Percentiles rank a stretch among this genome's conserved stretches.
Evolutionary conservation across 306 rosid genomes (phyloP).

Genomic region (apple (Malus domestica)): DNA sequence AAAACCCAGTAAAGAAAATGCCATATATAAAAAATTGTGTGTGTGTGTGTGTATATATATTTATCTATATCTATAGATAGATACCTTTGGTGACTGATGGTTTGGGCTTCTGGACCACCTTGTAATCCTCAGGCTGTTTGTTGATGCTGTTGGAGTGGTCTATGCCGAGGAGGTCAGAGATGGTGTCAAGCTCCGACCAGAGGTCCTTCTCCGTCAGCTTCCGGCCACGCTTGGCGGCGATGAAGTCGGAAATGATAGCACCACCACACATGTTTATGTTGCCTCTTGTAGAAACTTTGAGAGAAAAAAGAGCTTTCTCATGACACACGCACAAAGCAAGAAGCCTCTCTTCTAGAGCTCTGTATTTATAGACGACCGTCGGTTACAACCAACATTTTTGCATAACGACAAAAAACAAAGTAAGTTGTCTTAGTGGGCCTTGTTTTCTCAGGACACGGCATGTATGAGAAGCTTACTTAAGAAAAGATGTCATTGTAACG

Average conservation of each 20-base stretch:
- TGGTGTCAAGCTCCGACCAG: conserved; percentile 60
- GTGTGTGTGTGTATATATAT: too few species aligned
- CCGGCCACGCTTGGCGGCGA: conserved; percentile 45
- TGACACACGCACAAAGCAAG: not conserved
- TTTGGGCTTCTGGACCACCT: not conserved
- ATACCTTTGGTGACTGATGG: conserved; percentile 10
- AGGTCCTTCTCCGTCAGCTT: conserved; percentile 28
- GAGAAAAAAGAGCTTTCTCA: not conserved
- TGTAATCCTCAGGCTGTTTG: not conserved
- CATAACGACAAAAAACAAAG: not conserved
- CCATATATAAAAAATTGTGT: not conserved
- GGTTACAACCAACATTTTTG: not conserved
- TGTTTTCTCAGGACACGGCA: not conserved
- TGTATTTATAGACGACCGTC: conserved; percentile 22
- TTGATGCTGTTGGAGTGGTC: conserved; percentile 1
- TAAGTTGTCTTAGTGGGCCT: not conserved
- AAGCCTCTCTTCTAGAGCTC: not conserved
- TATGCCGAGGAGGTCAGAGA: conserved; percentile 53
- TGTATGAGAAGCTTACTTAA: not conserved
- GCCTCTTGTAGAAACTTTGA: not conserved
- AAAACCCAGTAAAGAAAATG: not conserved
- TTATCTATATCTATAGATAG: not conserved
- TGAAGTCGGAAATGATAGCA: conserved; percentile 71
- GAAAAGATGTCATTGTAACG: not conserved
- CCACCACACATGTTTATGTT: conserved; percentile 72